Percentiles rank a stretch among this genome's conserved stretches.
Evolutionary conservation across 495 filamentous ascomycete species (phyloP).

Genomic region (Penicillium roqueforti): DNA sequence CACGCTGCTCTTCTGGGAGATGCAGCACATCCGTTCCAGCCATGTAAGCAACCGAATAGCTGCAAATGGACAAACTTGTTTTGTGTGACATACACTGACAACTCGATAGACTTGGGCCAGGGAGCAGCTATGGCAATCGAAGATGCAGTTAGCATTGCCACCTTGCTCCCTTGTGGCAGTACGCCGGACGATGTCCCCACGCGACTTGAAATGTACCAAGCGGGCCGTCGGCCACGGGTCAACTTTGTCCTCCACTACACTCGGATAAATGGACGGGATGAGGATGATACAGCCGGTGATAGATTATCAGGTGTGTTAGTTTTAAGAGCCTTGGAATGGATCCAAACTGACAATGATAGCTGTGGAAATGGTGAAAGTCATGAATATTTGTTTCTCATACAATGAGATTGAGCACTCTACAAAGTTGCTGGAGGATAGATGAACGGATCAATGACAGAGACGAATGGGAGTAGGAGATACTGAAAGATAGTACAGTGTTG

Average conservation of each 20-base stretch:
- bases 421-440: background rate
- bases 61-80: background rate
- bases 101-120: conserved; percentile 44
- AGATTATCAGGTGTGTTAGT: conserved; percentile 11
- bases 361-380: conserved; percentile 16
- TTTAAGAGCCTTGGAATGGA: background rate
- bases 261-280: conserved; percentile 12
- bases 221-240: conserved; percentile 32
- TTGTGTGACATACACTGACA: background rate
- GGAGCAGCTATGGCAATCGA: conserved; percentile 56
- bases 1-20: conserved; percentile 53
- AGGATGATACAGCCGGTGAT: background rate
- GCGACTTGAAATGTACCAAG: conserved; percentile 52
- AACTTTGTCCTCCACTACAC: conserved; percentile 18
- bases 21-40: conserved; percentile 58
- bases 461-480: background rate
- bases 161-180: conserved; percentile 46
- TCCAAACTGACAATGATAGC: conserved; percentile 6
- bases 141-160: conserved; percentile 53
- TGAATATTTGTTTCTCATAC: conserved; percentile 15
- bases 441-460: background rate
- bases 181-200: conserved; percentile 35
- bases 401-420: conserved; percentile 13
- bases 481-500: background rate
- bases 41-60: conserved; percentile 23